Percentiles rank a stretch among this genome's conserved stretches.
Conservation (phyloP, 2,329 filamentous ascomycete genomes). For the Scedosporium dehoogii region DNA sequence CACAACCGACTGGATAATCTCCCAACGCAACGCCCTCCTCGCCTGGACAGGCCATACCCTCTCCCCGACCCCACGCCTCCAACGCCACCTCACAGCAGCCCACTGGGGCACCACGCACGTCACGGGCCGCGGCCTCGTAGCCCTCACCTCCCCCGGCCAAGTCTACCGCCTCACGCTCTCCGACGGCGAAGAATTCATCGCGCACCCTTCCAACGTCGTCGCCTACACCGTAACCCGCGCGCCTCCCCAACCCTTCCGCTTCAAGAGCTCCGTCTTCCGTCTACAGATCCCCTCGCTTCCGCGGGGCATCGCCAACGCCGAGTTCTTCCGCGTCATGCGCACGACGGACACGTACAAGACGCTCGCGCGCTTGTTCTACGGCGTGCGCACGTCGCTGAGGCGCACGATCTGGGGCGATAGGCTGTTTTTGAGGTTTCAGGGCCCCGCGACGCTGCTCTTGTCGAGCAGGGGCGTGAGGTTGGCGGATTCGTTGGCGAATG, state of each 20-base stretch:
- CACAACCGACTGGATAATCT: constrained; percentile 88
- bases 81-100: constrained; percentile 62
- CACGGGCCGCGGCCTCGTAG: constrained; percentile 78
- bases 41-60: constrained; percentile 94
- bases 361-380: constrained; percentile 54
- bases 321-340: constrained; percentile 65
- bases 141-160: constrained; percentile 76
- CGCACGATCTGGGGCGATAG: constrained; percentile 89
- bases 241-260: constrained; percentile 73
- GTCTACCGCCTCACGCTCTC: constrained; percentile 77
- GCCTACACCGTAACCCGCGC: constrained; percentile 73
- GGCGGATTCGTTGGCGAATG: constrained; percentile 64
- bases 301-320: constrained; percentile 54
- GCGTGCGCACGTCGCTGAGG: constrained; percentile 64
- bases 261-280: constrained; percentile 65
- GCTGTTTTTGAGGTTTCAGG: constrained; percentile 82
- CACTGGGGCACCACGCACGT: constrained; percentile 89
- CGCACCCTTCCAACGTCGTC: constrained; percentile 83
- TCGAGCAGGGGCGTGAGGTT: constrained; percentile 77
- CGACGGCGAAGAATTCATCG: constrained; percentile 80
- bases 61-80: constrained; percentile 63
- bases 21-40: constrained; percentile 78
- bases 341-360: constrained; percentile 64
- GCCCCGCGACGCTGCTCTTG: constrained; percentile 75
- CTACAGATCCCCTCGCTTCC: constrained; percentile 70